Evolutionary conservation across 2,329 filamentous ascomycete species (phyloP), one percentile per base, ranked within the genome.

Genomic region (Pezicula rhizophila): DNA sequence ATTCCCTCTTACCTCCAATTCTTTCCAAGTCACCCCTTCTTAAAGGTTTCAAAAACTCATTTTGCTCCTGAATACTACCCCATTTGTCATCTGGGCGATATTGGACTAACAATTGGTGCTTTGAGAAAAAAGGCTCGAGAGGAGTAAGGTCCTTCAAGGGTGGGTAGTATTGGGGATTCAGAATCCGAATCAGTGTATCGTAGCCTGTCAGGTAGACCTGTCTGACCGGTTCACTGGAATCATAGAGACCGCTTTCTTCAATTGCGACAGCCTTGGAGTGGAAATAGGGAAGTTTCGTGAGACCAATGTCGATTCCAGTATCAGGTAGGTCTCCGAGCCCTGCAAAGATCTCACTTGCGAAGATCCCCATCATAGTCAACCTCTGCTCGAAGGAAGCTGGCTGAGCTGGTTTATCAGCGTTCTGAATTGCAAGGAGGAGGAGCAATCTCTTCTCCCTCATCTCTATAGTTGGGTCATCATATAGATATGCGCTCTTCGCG

Each of bases 121-220:
- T 72, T 1, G 70, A 67, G 54, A 91, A 83, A 60, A 89, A 87
- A 0, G 80, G 79, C 1, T 70, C 69, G 2, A 92, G 70, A 0
- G 78, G 77, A 0, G 64, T 66, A 11, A 79, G 71, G 53, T 85
- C 78, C 58, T 62, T 70, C 62, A 48, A 65, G 33, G 60, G 70
- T 54, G 47, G 63, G 61, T 89, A 89, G 67, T 92, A 92, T 63
- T 85, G 87, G 0, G 84, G 77, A 43, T 87, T 73, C 47, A 87
- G 79, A 46, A 92, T 80, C 17, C 87, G 78, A 14, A 85, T 79
- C 6, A 91, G 68, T 0, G 87, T 92, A 59, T 92, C 87, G 62
- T 82, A 92, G 25, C 88, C 88, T 2, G 81, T 78, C 2, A 91
- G 76, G 59, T 87, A 87, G 4, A 87, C 69, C 58, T 89, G 85